Evolutionary conservation across 495 filamentous ascomycete genomes (phyloP).

Genomic region (Aspergillus mulundensis): DNA sequence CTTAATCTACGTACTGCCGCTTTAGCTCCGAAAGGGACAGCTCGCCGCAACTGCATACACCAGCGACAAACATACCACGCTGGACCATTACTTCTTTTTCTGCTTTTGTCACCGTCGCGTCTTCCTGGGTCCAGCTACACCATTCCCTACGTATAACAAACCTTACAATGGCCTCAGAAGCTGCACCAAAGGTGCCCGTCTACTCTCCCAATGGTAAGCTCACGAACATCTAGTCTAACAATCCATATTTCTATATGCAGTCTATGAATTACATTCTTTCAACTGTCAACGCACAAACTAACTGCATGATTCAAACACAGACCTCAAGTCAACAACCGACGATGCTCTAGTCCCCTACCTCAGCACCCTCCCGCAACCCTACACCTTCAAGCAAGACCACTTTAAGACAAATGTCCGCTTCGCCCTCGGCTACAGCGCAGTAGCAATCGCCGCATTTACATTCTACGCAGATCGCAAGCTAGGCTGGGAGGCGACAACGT

Average conservation of each 20-base stretch:
- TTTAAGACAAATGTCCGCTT: conserved; percentile 77
- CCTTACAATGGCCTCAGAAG: conserved; percentile 25
- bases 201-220: conserved; percentile 46
- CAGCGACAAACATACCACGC: conserved; percentile 3
- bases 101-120: not conserved
- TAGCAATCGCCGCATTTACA: conserved; percentile 70
- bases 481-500: conserved; percentile 80
- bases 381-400: conserved; percentile 75
- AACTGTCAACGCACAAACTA: conserved; percentile 3
- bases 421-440: conserved; percentile 74
- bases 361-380: conserved; percentile 58
- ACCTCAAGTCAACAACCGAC: conserved; percentile 94
- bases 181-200: conserved; percentile 40
- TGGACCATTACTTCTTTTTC: not conserved
- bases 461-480: conserved; percentile 90
- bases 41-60: conserved; percentile 38
- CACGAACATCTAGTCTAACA: conserved; percentile 8
- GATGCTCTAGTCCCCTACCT: conserved; percentile 93
- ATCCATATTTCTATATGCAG: conserved; percentile 1
- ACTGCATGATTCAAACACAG: conserved; percentile 41
- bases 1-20: conserved; percentile 20
- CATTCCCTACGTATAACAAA: not conserved
- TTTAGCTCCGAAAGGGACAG: conserved; percentile 41
- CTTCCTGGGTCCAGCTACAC: no score
- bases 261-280: not conserved